These are phyloP conservation scores for Diaporthe ilicicola DNA, from an alignment of 2,329 filamentous ascomycete species.

Conservation along the genomic window DNA sequence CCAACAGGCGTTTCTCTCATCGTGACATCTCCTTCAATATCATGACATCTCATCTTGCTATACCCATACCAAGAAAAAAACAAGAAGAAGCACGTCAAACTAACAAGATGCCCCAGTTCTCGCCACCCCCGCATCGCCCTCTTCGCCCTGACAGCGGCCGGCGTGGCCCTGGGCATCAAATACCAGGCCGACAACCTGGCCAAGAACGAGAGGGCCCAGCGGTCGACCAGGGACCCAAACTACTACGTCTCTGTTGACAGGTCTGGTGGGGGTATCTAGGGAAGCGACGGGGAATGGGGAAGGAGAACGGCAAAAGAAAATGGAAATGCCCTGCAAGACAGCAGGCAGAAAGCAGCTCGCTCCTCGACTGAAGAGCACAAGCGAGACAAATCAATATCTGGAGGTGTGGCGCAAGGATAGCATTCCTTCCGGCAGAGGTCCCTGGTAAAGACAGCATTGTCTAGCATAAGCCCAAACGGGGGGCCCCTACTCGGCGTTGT, in stretches of 20 bases:
- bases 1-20: background rate
- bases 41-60: background rate
- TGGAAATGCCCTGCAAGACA: background rate
- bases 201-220: conserved; percentile 55
- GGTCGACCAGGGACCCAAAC: conserved; percentile 45
- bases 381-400: background rate
- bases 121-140: conserved; percentile 49
- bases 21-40: too few species aligned
- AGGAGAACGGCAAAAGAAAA: background rate
- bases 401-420: background rate
- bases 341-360: too few species aligned
- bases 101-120: conserved; percentile 36
- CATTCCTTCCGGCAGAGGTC: background rate
- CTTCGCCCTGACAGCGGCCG: conserved; percentile 44
- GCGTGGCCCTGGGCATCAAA: conserved; percentile 41
- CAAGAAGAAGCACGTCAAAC: background rate
- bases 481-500: background rate
- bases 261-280: conserved; percentile 56
- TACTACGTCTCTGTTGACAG: conserved; percentile 61
- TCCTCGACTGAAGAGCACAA: too few species aligned
- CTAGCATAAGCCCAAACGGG: background rate
- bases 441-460: background rate
- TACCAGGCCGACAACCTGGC: conserved; percentile 48
- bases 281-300: background rate
- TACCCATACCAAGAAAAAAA: background rate